phyloP scores from a whole-genome alignment of 495 filamentous ascomycete genomes.

The Hypoxylon lienhwacheense region DNA sequence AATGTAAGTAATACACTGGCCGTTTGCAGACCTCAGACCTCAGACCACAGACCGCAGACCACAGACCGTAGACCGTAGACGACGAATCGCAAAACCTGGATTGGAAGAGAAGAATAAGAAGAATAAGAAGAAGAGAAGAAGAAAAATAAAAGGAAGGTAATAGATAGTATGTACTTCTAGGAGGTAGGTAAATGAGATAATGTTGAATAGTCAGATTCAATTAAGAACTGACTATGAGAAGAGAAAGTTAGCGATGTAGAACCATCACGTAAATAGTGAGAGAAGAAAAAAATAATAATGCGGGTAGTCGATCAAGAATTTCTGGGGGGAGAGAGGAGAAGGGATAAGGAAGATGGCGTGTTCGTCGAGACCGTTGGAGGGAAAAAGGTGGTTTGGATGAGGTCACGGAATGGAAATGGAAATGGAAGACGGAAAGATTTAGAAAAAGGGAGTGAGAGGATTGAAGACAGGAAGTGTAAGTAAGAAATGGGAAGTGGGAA shows the following conservation, averaged over 20 bases:
- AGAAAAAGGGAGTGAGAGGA: constrained; percentile 20
- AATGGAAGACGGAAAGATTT: no score
- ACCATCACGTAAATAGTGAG: constrained; percentile 29
- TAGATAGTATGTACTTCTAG: no score
- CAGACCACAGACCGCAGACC: no score
- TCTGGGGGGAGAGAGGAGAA: no score
- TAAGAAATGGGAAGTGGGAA: not conserved
- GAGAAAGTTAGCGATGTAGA: constrained; percentile 5
- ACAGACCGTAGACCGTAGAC: no score
- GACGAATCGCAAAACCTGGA: not conserved
- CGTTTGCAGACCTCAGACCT: constrained; percentile 12
- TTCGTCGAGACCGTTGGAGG: constrained; percentile 6
- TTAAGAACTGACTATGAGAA: constrained; percentile 36
- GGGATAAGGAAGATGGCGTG: constrained; percentile 26
- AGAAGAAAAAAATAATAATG: no score
- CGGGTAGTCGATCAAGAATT: no score
- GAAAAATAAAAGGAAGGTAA: no score
- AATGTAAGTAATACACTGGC: constrained; percentile 32
- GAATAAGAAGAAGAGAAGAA: not conserved
- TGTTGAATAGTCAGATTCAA: constrained; percentile 42
- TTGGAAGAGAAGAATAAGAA: constrained; percentile 9
- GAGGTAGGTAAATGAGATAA: no score
- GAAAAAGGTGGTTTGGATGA: constrained; percentile 31
- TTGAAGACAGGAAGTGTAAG: not conserved
- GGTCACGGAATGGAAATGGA: constrained; percentile 33